Conservation (phyloP, 2,329 filamentous ascomycete genomes). For the Penicillium digitatum region DNA sequence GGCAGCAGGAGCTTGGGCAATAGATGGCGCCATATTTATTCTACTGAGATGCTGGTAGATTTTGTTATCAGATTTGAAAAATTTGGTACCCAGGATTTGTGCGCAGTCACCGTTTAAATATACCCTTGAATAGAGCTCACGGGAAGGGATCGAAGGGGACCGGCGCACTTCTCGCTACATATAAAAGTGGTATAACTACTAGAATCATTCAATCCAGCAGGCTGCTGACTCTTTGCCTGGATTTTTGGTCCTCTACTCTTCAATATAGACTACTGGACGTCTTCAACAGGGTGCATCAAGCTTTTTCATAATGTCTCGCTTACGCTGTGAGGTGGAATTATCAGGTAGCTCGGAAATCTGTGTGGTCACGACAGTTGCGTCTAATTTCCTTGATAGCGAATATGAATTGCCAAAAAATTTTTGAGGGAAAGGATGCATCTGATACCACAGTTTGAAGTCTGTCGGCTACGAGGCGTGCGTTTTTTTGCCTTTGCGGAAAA, state of each 20-base stretch:
- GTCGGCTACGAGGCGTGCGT: too few relatives aligned
- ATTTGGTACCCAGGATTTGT: not conserved
- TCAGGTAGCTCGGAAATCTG: too few relatives aligned
- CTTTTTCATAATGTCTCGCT: not conserved
- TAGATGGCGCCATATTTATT: conserved; percentile 18
- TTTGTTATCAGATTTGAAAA: not conserved
- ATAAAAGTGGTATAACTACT: not conserved
- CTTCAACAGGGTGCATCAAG: not conserved
- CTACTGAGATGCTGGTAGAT: not conserved
- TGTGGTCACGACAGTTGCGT: too few relatives aligned
- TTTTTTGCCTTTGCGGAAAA: too few relatives aligned
- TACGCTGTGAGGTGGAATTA: too few relatives aligned
- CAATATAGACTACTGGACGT: not conserved
- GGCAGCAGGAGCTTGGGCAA: conserved; percentile 9
- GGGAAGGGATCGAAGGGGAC: not conserved
- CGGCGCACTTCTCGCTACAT: not conserved
- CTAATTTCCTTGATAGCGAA: too few relatives aligned
- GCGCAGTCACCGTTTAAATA: not conserved
- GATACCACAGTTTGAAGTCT: too few relatives aligned
- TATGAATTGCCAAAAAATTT: too few relatives aligned
- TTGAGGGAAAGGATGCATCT: too few relatives aligned
- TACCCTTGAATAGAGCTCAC: not conserved
- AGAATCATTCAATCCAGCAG: not conserved
- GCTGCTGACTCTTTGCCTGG: not conserved
- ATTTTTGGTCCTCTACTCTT: not conserved